These are phyloP conservation scores for Aspergillus sp. DNA, from an alignment of 2,329 filamentous ascomycete genomes.

Conservation along the genomic window DNA sequence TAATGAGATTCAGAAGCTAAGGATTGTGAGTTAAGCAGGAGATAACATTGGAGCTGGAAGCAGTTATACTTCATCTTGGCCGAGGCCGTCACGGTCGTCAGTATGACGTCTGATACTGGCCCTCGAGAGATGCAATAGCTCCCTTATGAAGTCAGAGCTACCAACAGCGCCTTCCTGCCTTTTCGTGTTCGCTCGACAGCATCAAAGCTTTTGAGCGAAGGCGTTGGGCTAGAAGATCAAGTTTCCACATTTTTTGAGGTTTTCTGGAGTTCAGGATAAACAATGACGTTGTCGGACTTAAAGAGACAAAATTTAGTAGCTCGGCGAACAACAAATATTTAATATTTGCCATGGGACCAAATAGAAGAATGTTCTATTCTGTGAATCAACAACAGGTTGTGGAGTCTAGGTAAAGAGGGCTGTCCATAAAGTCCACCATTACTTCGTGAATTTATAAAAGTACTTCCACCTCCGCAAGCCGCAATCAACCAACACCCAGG, in stretches of 20 bases:
- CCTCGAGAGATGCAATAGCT: background rate
- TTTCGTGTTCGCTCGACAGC: slow-evolving; percentile 6
- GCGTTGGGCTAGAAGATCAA: background rate
- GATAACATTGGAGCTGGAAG: background rate
- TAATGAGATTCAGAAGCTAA: background rate
- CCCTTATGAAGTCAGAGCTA: slow-evolving; percentile 2
- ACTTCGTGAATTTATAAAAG: too few species aligned
- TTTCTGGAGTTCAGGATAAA: background rate
- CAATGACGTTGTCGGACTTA: background rate
- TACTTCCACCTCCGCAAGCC: background rate
- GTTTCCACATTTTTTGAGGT: background rate
- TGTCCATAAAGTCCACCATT: too few species aligned
- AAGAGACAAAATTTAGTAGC: background rate
- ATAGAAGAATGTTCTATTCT: too few species aligned
- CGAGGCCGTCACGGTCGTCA: background rate
- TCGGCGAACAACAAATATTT: too few species aligned
- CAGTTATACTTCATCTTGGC: background rate
- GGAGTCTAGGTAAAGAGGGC: too few species aligned
- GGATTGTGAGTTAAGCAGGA: too few species aligned
- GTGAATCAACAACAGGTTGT: too few species aligned
- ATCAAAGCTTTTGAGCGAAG: background rate
- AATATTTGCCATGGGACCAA: too few species aligned
- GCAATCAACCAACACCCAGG: background rate
- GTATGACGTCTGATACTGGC: slow-evolving; percentile 3
- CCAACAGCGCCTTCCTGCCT: slow-evolving; percentile 19